These are phyloP conservation scores for Podaxis pistillaris DNA, from an alignment of 768 basidiomycete genomes.

Conservation along the genomic window DNA sequence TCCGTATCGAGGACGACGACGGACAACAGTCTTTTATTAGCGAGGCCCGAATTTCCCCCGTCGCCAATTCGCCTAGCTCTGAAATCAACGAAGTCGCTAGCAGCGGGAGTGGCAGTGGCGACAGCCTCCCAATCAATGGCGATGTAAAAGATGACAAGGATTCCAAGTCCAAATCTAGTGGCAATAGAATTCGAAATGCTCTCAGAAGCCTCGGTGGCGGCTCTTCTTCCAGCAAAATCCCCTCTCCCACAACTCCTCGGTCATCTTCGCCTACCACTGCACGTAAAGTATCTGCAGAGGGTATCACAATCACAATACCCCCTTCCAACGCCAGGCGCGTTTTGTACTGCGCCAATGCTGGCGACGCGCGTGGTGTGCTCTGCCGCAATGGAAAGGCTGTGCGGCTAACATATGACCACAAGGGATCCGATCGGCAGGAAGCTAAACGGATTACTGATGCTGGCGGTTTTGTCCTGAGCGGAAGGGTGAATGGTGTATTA, in stretches of 20 bases:
- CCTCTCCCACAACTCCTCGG: conserved; percentile 32
- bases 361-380: conserved; percentile 93
- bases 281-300: conserved; percentile 28
- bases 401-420: conserved; percentile 96
- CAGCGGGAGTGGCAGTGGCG: conserved; percentile 42
- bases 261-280: conserved; percentile 32
- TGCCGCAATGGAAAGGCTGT: conserved; percentile 90
- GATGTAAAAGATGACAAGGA: conserved; percentile 35
- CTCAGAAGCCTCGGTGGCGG: conserved; percentile 49
- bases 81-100: conserved; percentile 28
- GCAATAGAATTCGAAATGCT: conserved; percentile 54
- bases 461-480: conserved; percentile 98
- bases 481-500: conserved; percentile 95
- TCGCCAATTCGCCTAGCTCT: conserved; percentile 35
- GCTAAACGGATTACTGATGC: conserved; percentile 97
- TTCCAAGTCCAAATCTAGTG: conserved; percentile 38
- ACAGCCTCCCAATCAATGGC: conserved; percentile 35
- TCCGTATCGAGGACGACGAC: conserved; percentile 83
- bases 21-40: conserved; percentile 70
- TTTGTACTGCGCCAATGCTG: conserved; percentile 94
- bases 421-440: conserved; percentile 95
- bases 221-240: conserved; percentile 28
- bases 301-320: conserved; percentile 37
- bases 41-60: conserved; percentile 27
- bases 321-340: conserved; percentile 63